Evolutionary conservation across 202 grass and related monocot species (phyloP).

Genomic region (Schoenoplectus tabernaemontani): DNA sequence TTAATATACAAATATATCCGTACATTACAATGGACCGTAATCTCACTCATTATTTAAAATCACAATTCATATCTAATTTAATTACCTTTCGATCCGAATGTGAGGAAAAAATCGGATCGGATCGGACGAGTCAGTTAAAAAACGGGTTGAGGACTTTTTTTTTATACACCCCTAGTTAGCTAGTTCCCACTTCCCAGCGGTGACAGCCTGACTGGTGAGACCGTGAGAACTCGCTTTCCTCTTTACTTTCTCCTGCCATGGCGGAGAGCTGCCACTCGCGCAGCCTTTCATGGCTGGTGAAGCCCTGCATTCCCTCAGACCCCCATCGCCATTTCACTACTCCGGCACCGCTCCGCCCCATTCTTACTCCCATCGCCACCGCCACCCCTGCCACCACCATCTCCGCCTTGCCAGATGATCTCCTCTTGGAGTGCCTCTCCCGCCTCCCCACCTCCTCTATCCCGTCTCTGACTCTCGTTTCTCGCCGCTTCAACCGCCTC

Average conservation of each 20-base stretch:
- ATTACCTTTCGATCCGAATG: too few species aligned
- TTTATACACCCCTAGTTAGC: too few species aligned
- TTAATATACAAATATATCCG: too few species aligned
- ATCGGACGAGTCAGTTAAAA: too few species aligned
- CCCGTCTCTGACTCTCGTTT: slow-evolving; percentile 36
- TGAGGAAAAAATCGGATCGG: too few species aligned
- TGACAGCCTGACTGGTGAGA: too few species aligned
- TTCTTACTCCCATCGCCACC: background rate
- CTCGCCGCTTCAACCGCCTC: slow-evolving; percentile 44
- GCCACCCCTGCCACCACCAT: slow-evolving; percentile 5
- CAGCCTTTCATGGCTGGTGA: slow-evolving; percentile 51
- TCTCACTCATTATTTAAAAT: too few species aligned
- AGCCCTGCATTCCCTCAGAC: slow-evolving; percentile 58
- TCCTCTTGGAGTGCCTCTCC: slow-evolving; percentile 54
- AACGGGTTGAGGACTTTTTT: too few species aligned
- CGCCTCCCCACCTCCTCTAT: slow-evolving; percentile 41
- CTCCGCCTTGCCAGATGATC: slow-evolving; percentile 42
- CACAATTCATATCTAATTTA: too few species aligned
- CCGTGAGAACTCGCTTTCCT: too few species aligned
- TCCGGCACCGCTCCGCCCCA: slow-evolving; percentile 1
- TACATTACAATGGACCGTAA: too few species aligned
- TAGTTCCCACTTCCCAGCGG: too few species aligned
- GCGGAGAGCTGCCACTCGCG: slow-evolving; percentile 61
- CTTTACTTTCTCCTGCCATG: slow-evolving; percentile 27
- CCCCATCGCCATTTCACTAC: slow-evolving; percentile 46